phyloP scores from a whole-genome alignment of 169 alveolate genomes.

The Eimeria tenella region DNA sequence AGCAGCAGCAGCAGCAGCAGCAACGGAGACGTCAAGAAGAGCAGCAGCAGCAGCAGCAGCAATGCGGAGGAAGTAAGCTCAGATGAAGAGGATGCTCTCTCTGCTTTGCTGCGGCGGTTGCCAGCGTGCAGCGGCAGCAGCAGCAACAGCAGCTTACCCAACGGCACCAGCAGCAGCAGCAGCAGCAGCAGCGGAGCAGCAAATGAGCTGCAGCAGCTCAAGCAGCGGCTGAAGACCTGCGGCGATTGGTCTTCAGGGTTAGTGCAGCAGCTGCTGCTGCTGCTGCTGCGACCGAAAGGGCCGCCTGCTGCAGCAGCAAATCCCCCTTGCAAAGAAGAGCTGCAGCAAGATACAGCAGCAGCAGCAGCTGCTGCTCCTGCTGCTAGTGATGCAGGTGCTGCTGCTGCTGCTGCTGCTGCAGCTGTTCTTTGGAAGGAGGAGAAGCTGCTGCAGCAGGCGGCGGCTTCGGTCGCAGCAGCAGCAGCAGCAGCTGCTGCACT shows the following conservation, averaged over 20 bases:
- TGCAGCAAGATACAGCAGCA: background rate
- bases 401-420: background rate
- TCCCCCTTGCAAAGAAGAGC: background rate
- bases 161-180: slow-evolving; percentile 59
- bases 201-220: slow-evolving; percentile 18
- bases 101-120: background rate
- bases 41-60: slow-evolving; percentile 51
- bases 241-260: slow-evolving; percentile 5
- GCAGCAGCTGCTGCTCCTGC: background rate
- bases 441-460: background rate
- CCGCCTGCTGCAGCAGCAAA: background rate
- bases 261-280: slow-evolving; percentile 24
- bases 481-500: slow-evolving; percentile 22
- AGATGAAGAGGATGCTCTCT: slow-evolving; percentile 20
- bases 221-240: slow-evolving; percentile 20
- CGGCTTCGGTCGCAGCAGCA: background rate
- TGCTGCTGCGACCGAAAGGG: background rate
- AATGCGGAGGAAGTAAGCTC: background rate
- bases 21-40: background rate
- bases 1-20: slow-evolving; percentile 53
- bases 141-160: background rate
- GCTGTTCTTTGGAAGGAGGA: background rate
- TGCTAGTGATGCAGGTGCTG: slow-evolving; percentile 14
- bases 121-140: background rate
- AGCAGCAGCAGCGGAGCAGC: slow-evolving; percentile 21